A percentile compares a stretch with the other conserved stretches of the same genome.
These are phyloP conservation scores for Fusarium annulatum DNA, from an alignment of 2,329 filamentous ascomycete species.

Conservation along the genomic window DNA sequence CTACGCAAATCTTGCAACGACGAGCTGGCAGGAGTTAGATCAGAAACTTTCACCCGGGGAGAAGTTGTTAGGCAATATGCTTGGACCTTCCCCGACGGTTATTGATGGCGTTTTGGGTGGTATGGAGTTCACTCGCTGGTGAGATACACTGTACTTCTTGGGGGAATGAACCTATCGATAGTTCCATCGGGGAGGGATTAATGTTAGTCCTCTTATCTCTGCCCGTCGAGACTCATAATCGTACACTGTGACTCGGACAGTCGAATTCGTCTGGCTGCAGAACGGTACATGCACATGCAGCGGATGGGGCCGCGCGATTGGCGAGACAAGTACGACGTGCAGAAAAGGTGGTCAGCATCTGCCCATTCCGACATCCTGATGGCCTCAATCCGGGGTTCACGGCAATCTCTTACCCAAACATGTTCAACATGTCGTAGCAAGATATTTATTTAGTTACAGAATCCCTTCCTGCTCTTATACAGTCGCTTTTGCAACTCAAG, in stretches of 20 bases:
- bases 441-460: too few relatives aligned
- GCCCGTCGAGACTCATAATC: rapidly evolving
- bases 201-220: neutral
- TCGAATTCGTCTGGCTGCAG: neutral
- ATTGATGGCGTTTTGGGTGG: rapidly evolving
- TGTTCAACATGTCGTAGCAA: too few relatives aligned
- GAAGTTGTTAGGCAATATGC: neutral
- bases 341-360: slow-evolving; percentile 23
- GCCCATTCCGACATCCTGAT: neutral
- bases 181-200: neutral
- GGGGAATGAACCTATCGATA: neutral
- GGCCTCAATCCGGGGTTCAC: neutral
- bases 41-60: neutral
- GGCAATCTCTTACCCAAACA: neutral
- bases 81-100: neutral
- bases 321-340: neutral
- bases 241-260: neutral
- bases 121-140: neutral
- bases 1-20: rapidly evolving
- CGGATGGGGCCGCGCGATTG: neutral
- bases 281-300: neutral
- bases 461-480: too few relatives aligned
- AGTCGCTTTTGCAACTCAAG: too few relatives aligned
- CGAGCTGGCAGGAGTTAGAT: neutral
- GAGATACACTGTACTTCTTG: neutral